Evolutionary conservation across 2,329 filamentous ascomycete species (phyloP), one percentile per base, ranked within the genome.

Genomic region (Arthrobotrys sphaeroides): DNA sequence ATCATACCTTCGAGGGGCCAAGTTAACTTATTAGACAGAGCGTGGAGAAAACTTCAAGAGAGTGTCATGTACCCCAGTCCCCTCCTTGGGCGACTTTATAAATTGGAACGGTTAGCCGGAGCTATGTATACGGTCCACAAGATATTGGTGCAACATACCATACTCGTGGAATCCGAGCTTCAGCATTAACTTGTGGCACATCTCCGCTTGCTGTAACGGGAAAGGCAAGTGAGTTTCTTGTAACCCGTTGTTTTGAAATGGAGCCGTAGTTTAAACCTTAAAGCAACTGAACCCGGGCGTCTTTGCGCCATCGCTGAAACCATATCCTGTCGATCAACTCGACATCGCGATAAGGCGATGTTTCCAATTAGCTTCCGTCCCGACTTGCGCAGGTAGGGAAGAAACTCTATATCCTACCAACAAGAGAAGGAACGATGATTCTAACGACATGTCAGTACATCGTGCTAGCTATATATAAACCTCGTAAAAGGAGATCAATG

Each of bases 21-120:
- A 16, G 24, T 45, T 5, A 6, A 9, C n/a, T 1, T 20, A 40
- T 26, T 12, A 49, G 45, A 20, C 12, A 9, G 7, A 18, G 13
- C n/a, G 5, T n/a, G 16, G 10, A 24, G 12, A 22, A 36, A 10
- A 16, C 7, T 2, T 24, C 18, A 5, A 86, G 9, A 89, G 89
- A 78, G 93, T n/a, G 87, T 78, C 86, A 85, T 80, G 85, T 88
- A 16, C 90, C 91, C 90, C 89, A 92, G 79, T 92, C 90, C 26
- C 90, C 90, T 77, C 89, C 89, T 82, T 91, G 87, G 0, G 85
- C 86, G 77, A 5, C 69, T 73, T 45, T 5, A 55, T 78, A 45
- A 75, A 51, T 28, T 45, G n/a, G n/a, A n/a, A 20, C 20, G 10
- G 26, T 31, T 49, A 47, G n/a, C n/a, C n/a, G n/a, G 10, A 13